Evolutionary conservation across 768 basidiomycete species (phyloP), one percentile per base, ranked within the genome.

Genomic region (Thelephora ganbajun): DNA sequence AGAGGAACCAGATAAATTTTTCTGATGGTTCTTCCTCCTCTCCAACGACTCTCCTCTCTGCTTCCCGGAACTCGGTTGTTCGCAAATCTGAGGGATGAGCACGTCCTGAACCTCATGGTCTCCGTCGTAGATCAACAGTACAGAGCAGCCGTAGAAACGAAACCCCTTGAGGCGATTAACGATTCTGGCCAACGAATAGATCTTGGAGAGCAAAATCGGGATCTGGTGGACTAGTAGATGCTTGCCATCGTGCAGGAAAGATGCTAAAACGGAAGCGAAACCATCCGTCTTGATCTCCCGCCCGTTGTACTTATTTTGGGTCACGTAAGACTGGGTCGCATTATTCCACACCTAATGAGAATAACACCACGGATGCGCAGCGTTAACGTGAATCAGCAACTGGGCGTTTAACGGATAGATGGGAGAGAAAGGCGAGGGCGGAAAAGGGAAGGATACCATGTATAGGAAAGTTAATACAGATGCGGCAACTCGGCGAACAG

Each of bases 41-140:
- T 85, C 84, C 48, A 86, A 61, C 2, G 87, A 86, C 62, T 87
- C 83, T 45, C 84, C 79, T 44, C 84, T 80, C 63, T 81, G 83
- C 63, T 73, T 78, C 49, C 76, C 75, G 16, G 69, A 62, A 3
- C 81, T 77, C 1, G 81, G 76, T 43, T 80, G 71, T 52, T 88
- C 87, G 41, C 74, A 65, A 5, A 72, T 71, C 35, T 72, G 75
- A 11, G 72, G 62, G 14, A 77, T 71, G 60, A 83, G 80, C 16
- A 70, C 72, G 55, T 88, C 83, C 63, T 98, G 96, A 1, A 79
- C 74, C 54, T 92, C 89, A 39, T 69, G 72, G 60, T 98, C 93
- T 36, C 96, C 96, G 59, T 99, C 96, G 63, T 99, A 99, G 59
- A 98, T 94, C 60, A 98, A 76, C 46, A 99, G 78, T 42, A 99